Evolutionary conservation across 495 filamentous ascomycete species (phyloP).

Genomic region (Extremus antarcticus): DNA sequence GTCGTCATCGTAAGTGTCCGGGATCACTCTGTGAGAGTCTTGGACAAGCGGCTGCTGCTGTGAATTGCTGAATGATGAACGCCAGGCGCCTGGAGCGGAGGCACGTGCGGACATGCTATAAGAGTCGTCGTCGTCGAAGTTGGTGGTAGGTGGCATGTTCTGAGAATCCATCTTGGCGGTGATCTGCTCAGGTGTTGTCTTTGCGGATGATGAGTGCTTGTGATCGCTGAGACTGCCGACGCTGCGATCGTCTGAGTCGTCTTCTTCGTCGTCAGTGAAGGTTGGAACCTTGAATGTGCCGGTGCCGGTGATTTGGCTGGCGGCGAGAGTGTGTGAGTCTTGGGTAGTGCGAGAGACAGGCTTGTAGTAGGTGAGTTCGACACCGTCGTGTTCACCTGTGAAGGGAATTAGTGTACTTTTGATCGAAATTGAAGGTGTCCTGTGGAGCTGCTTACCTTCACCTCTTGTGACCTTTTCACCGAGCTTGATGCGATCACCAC

Average conservation of each 20-base stretch:
- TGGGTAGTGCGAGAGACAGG: neutral
- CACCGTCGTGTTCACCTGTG: constrained; percentile 10
- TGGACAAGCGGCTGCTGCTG: too few relatives aligned
- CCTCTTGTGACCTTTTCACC: constrained; percentile 10
- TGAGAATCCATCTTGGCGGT: constrained; percentile 7
- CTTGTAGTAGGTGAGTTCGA: neutral
- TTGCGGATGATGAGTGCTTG: constrained; percentile 1
- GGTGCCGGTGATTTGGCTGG: neutral
- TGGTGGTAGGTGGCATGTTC: constrained; percentile 13
- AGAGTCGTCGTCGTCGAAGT: constrained; percentile 11
- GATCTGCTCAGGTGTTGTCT: constrained; percentile 8
- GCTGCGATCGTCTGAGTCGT: constrained; percentile 1
- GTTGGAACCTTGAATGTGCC: constrained; percentile 9
- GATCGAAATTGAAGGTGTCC: too few relatives aligned
- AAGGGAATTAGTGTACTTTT: too few relatives aligned
- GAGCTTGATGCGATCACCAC: constrained; percentile 12
- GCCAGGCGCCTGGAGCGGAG: too few relatives aligned
- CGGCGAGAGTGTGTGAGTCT: neutral
- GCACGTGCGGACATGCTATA: too few relatives aligned
- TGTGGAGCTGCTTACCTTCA: constrained; percentile 13
- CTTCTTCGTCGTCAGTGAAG: constrained; percentile 2
- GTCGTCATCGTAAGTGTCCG: neutral
- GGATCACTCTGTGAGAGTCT: neutral
- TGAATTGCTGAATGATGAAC: too few relatives aligned
- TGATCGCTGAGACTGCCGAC: neutral